Conservation (phyloP, 129 eudicot genomes). For the Flaveria bidentis region DNA sequence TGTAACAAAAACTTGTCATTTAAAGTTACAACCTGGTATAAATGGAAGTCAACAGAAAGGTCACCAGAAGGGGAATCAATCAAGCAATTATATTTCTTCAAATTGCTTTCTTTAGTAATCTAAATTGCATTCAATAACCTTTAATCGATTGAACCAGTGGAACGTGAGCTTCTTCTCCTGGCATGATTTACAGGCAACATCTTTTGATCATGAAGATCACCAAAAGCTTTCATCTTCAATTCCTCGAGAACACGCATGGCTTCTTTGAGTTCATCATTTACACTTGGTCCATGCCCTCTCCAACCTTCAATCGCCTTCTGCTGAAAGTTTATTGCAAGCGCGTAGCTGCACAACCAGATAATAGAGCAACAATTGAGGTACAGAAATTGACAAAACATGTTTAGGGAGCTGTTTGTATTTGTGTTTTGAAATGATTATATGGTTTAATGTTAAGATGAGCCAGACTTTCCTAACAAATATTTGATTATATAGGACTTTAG, state of each 20-base stretch:
- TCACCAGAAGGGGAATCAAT: conserved; percentile 16
- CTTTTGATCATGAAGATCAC: conserved; percentile 36
- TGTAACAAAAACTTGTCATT: conserved; percentile 13
- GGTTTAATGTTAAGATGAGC: background rate
- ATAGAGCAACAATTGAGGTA: conserved; percentile 10
- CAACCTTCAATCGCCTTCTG: conserved; percentile 72
- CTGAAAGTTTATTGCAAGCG: conserved; percentile 78
- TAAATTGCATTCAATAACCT: conserved; percentile 16
- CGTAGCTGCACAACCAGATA: conserved; percentile 57
- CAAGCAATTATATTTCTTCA: conserved; percentile 4
- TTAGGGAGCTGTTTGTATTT: background rate
- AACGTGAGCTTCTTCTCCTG: conserved; percentile 39
- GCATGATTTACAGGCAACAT: conserved; percentile 50
- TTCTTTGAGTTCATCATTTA: conserved; percentile 71
- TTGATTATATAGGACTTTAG: background rate
- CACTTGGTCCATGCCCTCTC: conserved; percentile 82
- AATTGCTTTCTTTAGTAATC: conserved; percentile 19
- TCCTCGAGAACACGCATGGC: conserved; percentile 63
- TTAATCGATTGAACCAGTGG: conserved; percentile 28
- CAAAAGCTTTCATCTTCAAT: conserved; percentile 55
- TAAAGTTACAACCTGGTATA: conserved; percentile 19
- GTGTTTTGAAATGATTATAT: background rate
- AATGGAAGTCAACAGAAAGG: conserved; percentile 16
- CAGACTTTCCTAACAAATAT: background rate
- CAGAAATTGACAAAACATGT: conserved; percentile 11